phyloP scores from a whole-genome alignment of 1,284 basidiomycete species.

The Athelia psychrophila region DNA sequence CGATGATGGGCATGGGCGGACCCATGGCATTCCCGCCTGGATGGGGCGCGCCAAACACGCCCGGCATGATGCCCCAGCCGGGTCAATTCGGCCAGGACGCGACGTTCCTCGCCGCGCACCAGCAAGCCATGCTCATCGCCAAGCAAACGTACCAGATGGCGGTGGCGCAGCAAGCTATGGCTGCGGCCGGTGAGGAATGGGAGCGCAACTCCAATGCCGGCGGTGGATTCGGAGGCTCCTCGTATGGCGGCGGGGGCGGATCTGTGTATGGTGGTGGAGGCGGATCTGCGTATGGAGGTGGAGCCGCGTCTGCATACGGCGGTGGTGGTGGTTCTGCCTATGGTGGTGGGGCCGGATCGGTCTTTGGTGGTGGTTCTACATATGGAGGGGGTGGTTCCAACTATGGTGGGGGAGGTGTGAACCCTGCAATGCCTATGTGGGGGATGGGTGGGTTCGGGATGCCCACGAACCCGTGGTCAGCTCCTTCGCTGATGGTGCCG shows the following conservation, averaged over 20 bases:
- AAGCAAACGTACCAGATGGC: constrained; percentile 85
- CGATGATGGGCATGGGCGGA: constrained; percentile 48
- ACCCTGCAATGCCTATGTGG: constrained; percentile 26
- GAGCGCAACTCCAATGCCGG: constrained; percentile 66
- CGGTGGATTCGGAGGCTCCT: constrained; percentile 32
- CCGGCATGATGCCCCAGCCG: constrained; percentile 8
- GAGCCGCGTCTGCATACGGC: constrained; percentile 32
- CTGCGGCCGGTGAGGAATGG: constrained; percentile 81
- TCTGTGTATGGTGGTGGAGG: constrained; percentile 29
- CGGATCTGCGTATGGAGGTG: constrained; percentile 18
- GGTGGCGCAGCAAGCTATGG: constrained; percentile 83
- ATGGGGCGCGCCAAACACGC: constrained; percentile 15
- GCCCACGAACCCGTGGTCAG: constrained; percentile 36
- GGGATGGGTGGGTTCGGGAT: constrained; percentile 29
- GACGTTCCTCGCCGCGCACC: constrained; percentile 64
- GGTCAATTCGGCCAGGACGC: constrained; percentile 43
- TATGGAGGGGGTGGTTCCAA: neutral
- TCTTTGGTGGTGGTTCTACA: neutral
- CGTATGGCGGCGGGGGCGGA: constrained; percentile 24
- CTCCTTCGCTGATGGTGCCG: constrained; percentile 45
- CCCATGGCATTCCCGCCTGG: constrained; percentile 27
- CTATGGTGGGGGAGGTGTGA: constrained; percentile 16
- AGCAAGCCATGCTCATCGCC: constrained; percentile 77
- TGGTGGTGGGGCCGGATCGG: constrained; percentile 9
- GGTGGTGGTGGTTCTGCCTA: constrained; percentile 19